Base-by-base conservation (phyloP, 139 green algal species). In the Micractinium conductrix region DNA sequence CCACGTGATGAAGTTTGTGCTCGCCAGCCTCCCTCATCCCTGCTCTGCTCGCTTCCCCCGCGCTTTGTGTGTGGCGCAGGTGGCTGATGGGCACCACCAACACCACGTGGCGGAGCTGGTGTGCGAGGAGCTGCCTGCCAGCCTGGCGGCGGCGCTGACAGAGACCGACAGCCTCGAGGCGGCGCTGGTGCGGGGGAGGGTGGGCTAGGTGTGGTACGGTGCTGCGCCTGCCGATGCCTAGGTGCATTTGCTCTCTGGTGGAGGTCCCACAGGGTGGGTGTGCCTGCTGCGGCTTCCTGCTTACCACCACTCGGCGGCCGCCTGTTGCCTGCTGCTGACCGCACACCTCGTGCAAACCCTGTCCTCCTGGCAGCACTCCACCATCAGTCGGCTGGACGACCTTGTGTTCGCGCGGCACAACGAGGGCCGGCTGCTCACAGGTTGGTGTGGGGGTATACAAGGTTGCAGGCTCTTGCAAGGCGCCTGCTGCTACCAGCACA, bases 61-160 rank as follows among this genome's bases (percentile, higher is more conserved):
- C n/a, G n/a, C n/a, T 3, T 10, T 4, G 8, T 16, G 75, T 35
- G 2, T 10, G 19, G 2, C 74, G 43, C 67, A 85, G 80, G 80
- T 85, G 43, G 53, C 85, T 9, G 86, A 89, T 35, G 86, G 86
- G 26, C 86, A 89, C 62, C 86, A 89, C 53, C 58, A 80, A 24
- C 71, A 87, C 48, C 48, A 81, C 17, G 80, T 89, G 19, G 53
- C 80, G 2, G 79, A 89, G 38, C 73, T 89, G 33, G 60, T 87
- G 8, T 84, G 58, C 4, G 74, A 72, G 2, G 79, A 63, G 42
- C 45, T 89, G 12, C 19, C 76, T n/a, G 30, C 37, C 1, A 44
- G 44, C 22, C 71, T 89, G 10, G 0, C 30, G 4, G 19, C 40
- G 24, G 58, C 80, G 6, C 37, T 88, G 24, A 21, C 33, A 2